Evolutionary conservation across 805 yeast genomes (phyloP).

Genomic region (Metschnikowia sp.): DNA sequence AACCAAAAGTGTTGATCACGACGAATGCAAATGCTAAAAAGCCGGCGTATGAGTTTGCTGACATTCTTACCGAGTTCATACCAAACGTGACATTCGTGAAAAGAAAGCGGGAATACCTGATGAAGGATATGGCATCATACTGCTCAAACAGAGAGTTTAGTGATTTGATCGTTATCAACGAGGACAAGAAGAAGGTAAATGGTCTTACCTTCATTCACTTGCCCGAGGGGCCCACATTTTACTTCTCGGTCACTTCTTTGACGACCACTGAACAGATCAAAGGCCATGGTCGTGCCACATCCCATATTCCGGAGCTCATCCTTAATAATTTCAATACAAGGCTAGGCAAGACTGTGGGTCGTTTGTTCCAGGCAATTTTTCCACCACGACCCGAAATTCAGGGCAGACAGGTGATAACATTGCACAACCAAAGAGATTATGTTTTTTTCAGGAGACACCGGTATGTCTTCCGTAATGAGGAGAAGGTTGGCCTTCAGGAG

Average conservation of each 20-base stretch:
- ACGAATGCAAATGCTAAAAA: conserved; percentile 85
- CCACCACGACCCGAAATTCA: conserved; percentile 92
- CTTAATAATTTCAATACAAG: conserved; percentile 90
- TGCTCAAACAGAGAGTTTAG: conserved; percentile 84
- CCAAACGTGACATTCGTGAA: conserved; percentile 87
- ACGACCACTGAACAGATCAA: conserved; percentile 68
- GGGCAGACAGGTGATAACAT: conserved; percentile 92
- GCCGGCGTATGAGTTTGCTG: conserved; percentile 87
- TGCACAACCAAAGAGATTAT: conserved; percentile 95
- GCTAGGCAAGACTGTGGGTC: conserved; percentile 89
- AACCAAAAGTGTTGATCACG: conserved; percentile 87
- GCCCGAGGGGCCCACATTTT: conserved; percentile 94
- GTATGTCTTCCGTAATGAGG: conserved; percentile 84
- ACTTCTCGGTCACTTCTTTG: conserved; percentile 78
- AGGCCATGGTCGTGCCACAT: conserved; percentile 90
- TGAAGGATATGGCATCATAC: conserved; percentile 82
- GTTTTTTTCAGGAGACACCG: conserved; percentile 95
- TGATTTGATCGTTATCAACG: conserved; percentile 84
- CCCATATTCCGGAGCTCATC: conserved; percentile 87
- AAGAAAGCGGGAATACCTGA: conserved; percentile 76
- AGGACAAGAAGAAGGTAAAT: conserved; percentile 87
- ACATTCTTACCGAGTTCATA: conserved; percentile 73
- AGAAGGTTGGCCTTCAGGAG: conserved; percentile 91
- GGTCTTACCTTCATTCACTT: conserved; percentile 91
- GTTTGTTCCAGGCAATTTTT: conserved; percentile 85